Evolutionary conservation across 116 monocot genomes (phyloP), one percentile per base, ranked within the genome.

Genomic region (Iris pallida): DNA sequence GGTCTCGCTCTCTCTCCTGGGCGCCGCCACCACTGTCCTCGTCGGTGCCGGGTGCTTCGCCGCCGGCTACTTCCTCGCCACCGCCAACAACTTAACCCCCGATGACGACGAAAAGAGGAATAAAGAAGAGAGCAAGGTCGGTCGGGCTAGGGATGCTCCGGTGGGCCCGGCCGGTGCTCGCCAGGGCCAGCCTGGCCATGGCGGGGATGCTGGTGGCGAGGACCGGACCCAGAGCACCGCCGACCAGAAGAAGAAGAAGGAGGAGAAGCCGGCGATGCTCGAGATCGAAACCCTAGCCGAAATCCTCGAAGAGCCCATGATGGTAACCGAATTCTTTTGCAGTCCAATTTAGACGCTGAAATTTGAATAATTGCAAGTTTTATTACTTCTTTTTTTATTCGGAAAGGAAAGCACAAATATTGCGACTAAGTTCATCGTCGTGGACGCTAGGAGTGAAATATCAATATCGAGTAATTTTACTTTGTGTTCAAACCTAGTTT

Each of bases 391-490:
- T 49, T 49, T 49, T 49, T n/a, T n/a, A n/a, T 7, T 11, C 48
- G 11, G 48, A 49, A 7, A 11, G 48, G 8, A 49, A 7, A 5
- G 11, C 11, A 11, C 11, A 49, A 11, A 49, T 49, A 7, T 49
- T 49, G 5, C 48, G 48, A 7, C 13, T 16, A 13, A 0, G 63
- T 30, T 70, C 52, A 78, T 90, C 90, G 94, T 94, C 20, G 54
- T 94, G 57, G 90, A 87, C 48, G 94, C 87, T 6, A 87, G 94
- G 66, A 94, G 90, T 61, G 94, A 94, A n/a, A n/a, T n/a, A n/a
- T n/a, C n/a, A n/a, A n/a, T n/a, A n/a, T n/a, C n/a, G n/a, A n/a
- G n/a, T n/a, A n/a, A n/a, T n/a, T n/a, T n/a, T n/a, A n/a, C n/a
- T n/a, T n/a, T n/a, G n/a, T n/a, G n/a, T n/a, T n/a, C n/a, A n/a